phyloP scores from a whole-genome alignment of 768 basidiomycete genomes.

The Harrya chromipes region DNA sequence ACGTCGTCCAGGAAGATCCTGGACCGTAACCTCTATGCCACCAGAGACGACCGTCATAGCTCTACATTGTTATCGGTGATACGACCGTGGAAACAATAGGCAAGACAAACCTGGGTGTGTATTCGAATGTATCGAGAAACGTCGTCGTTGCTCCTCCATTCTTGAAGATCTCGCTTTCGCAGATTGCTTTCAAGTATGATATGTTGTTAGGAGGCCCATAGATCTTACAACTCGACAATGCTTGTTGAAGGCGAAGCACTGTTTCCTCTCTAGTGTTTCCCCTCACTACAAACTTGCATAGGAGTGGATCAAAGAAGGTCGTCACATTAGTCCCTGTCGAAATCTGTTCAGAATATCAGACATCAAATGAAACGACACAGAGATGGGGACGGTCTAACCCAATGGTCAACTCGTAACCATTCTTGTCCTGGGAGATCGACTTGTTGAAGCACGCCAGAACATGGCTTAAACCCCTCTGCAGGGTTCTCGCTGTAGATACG shows the following conservation, averaged over 20 bases:
- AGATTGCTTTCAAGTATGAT: slow-evolving; percentile 46
- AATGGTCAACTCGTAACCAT: slow-evolving; percentile 62
- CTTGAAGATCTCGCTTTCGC: slow-evolving; percentile 36
- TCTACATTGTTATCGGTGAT: slow-evolving; percentile 20
- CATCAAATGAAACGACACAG: background rate
- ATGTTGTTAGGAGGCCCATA: slow-evolving; percentile 62
- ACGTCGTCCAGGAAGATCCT: slow-evolving; percentile 54
- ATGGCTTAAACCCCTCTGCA: slow-evolving; percentile 51
- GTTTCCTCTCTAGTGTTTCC: slow-evolving; percentile 46
- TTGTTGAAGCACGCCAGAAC: slow-evolving; percentile 58
- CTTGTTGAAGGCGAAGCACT: slow-evolving; percentile 38
- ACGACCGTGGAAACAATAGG: background rate
- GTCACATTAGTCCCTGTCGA: slow-evolving; percentile 51
- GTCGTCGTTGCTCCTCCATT: slow-evolving; percentile 46
- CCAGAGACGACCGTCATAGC: slow-evolving; percentile 52
- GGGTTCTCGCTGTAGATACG: slow-evolving; percentile 66
- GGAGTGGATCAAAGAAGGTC: slow-evolving; percentile 54
- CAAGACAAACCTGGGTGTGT: slow-evolving; percentile 36
- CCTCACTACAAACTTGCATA: slow-evolving; percentile 58
- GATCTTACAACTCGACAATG: slow-evolving; percentile 41
- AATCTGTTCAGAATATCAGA: slow-evolving; percentile 30
- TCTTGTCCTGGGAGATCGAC: slow-evolving; percentile 41
- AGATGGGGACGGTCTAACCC: slow-evolving; percentile 37
- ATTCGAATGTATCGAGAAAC: slow-evolving; percentile 46
- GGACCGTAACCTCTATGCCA: slow-evolving; percentile 56